A percentile compares a stretch with the other conserved stretches of the same genome.
phyloP scores from a whole-genome alignment of 1,284 basidiomycete species.

The Moesziomyces globuligerus region DNA sequence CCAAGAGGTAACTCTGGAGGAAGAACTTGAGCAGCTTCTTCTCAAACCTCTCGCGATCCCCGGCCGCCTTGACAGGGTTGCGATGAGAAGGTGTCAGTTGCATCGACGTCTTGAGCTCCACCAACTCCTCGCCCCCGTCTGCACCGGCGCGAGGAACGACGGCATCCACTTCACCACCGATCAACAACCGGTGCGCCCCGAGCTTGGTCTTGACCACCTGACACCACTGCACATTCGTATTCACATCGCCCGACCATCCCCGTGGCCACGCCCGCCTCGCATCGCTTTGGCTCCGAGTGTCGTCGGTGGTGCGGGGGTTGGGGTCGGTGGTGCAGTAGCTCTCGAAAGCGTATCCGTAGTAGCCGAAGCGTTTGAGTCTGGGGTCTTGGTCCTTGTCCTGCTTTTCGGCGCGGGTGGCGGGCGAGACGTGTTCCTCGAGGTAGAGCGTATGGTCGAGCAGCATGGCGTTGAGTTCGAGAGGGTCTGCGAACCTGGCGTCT shows the following conservation, averaged over 20 bases:
- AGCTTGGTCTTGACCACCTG: conserved; percentile 89
- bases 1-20: conserved; percentile 90
- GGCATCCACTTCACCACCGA: conserved; percentile 96
- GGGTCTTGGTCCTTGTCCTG: conserved; percentile 66
- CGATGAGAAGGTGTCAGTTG: conserved; percentile 70
- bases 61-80: conserved; percentile 10
- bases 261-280: conserved; percentile 19
- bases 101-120: conserved; percentile 94
- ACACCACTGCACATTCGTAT: conserved; percentile 97
- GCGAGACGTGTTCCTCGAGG: conserved; percentile 80
- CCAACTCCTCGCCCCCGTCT: conserved; percentile 69
- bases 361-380: conserved; percentile 12
- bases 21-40: conserved; percentile 86
- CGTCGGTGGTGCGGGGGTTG: conserved; percentile 8
- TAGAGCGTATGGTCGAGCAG: conserved; percentile 75
- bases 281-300: not conserved
- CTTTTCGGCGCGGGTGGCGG: conserved; percentile 75
- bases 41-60: conserved; percentile 72
- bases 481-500: conserved; percentile 71
- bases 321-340: conserved; percentile 78
- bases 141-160: conserved; percentile 68
- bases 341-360: conserved; percentile 79
- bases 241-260: conserved; percentile 83
- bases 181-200: conserved; percentile 79
- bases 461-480: conserved; percentile 69